These are phyloP conservation scores for Populus simonii DNA, from an alignment of 345 rosid species.

Conservation along the genomic window DNA sequence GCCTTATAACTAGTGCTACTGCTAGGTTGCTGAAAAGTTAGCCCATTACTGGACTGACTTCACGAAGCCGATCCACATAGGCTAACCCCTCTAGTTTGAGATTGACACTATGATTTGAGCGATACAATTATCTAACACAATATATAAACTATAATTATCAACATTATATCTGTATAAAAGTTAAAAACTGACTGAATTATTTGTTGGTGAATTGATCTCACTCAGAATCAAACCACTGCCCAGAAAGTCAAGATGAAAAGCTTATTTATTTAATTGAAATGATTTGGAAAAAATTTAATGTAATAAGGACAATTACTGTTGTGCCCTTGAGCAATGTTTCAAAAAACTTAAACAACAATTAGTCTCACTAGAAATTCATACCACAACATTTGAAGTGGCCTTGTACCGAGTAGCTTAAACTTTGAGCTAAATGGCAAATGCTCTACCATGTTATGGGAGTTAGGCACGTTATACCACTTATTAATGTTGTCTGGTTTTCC, in stretches of 20 bases:
- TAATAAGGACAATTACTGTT: background rate
- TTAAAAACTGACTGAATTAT: background rate
- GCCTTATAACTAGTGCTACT: slow-evolving; percentile 5
- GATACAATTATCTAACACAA: background rate
- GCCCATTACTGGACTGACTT: background rate
- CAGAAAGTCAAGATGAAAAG: background rate
- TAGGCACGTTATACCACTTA: background rate
- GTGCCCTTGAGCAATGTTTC: background rate
- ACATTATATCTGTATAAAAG: background rate
- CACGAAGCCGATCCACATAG: background rate
- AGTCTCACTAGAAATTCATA: background rate
- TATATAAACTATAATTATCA: background rate
- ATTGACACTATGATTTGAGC: background rate
- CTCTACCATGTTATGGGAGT: background rate
- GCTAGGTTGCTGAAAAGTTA: background rate
- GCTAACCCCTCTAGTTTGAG: background rate
- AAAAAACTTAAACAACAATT: background rate
- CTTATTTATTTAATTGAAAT: background rate
- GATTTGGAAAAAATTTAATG: background rate
- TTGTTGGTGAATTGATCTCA: background rate
- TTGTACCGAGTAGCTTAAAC: background rate
- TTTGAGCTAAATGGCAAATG: background rate
- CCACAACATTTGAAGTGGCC: background rate
- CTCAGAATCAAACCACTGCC: background rate
- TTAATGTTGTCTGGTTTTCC: background rate